Base-by-base conservation (phyloP, 139 green algal genomes). In the Chlorella sp. region DNA sequence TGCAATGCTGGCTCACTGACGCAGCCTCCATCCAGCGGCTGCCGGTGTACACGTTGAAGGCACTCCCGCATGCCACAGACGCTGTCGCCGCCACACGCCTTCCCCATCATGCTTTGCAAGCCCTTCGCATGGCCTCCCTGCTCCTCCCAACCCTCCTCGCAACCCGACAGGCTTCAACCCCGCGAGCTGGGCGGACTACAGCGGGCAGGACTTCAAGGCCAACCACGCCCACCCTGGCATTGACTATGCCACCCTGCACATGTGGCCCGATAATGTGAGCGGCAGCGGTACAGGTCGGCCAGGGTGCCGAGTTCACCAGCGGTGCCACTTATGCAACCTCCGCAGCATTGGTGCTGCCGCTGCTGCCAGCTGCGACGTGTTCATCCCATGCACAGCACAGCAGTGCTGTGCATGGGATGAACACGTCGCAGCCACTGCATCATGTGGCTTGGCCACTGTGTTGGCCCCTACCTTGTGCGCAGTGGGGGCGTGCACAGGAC, bases 161-260 rank as follows among this genome's bases (percentile, higher is more conserved):
- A 19, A 40, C n/a, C 20, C 36, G 28, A 24, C 76, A 82, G 76
- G 28, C 26, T 58, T 17, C 40, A 73, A 83, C 40, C 77, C 77
- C 41, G 72, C 43, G 26, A 73, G 56, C 22, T 83, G 77, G 87
- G 76, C 44, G 1, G 46, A 67, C 58, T 41, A 65, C 28, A 82
- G 62, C 16, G 87, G 87, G 5, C 84, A 89, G 69, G 84, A 89
- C 81, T 89, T 91, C 43, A 30, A 78, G 4, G 36, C 84, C 46
- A 91, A 91, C 84, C 87, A 91, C 36, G 70, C 69, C 5, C 46
- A 64, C 67, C 32, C 80, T 13, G 38, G 26, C 69, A 89, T 91
- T 22, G 81, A 89, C 62, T 91, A 84, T 36, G 70, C 85, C 32
- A 40, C 70, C n/a, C 72, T 91, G 30, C 87, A 91, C 76, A 54